Base-by-base conservation (phyloP, 768 basidiomycete species). In the Lentinula raphanica region DNA sequence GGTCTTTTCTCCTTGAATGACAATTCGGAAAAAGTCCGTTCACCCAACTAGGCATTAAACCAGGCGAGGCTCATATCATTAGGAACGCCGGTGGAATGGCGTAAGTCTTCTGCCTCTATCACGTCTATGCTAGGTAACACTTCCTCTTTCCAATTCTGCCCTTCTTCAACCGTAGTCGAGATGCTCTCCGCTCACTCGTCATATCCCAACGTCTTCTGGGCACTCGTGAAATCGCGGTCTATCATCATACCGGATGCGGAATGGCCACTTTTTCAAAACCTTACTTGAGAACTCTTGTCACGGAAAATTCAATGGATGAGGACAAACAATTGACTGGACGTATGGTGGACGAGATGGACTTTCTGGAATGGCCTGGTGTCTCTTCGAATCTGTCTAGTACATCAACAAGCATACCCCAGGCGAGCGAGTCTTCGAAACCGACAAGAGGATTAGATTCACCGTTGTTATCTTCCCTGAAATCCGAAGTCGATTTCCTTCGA, bases 211-310 rank as follows among this genome's bases (percentile, higher is more conserved):
- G 79, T 49, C 71, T 79, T 27, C 71, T 81, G 29, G 79, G 76
- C 29, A 81, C 79, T 5, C 66, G 68, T 38, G 76, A 82, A 61
- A 76, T 83, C 51, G 72, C 77, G 2, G 64, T 84, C 42, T 72
- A 82, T 66, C 80, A 82, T 64, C 82, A 84, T 66, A 81, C 78
- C 5, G 79, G 75, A 56, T 82, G 82, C 60, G 82, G 82, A 28
- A 80, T 83, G 81, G 64, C 78, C 51, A 77, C 73, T 5, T 78
- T 81, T 69, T 71, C 66, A 8, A 72, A 72, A 7, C 65, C 68
- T 0, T 54, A 72, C 38, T 64, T 81, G 36, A 76, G 72, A 51
- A 62, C 65, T 25, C 63, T 71, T 25, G 69, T 81, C 59, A 74
- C 73, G 60, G 67, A 69, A 12, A 21, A 21, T 42, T 42, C 25